Evolutionary conservation across 768 basidiomycete genomes (phyloP).

Genomic region (Xerocomellus chrysenteron): DNA sequence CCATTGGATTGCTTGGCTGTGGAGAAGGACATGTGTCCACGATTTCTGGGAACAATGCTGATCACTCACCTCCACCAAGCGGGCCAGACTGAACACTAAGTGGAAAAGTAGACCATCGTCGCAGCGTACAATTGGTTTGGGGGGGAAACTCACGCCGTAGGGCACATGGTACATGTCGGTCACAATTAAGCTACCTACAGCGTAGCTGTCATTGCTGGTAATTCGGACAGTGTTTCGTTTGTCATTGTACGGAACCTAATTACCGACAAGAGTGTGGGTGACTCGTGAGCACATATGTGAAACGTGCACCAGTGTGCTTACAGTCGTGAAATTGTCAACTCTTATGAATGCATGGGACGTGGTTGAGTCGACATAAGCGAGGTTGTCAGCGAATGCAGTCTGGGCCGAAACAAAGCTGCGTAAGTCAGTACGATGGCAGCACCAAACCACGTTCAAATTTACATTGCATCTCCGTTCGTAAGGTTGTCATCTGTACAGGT

Average conservation of each 20-base stretch:
- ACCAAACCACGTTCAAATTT: background rate
- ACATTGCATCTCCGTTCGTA: conserved; percentile 65
- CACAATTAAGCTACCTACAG: conserved; percentile 62
- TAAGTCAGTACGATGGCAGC: conserved; percentile 2
- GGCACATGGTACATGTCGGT: conserved; percentile 66
- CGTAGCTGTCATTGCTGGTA: conserved; percentile 51
- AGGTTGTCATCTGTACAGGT: conserved; percentile 57
- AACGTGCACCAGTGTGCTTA: conserved; percentile 26
- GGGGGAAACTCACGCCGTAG: conserved; percentile 48
- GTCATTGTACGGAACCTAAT: conserved; percentile 38
- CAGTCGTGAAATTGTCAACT: conserved; percentile 66
- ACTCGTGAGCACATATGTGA: background rate
- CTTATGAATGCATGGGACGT: conserved; percentile 75
- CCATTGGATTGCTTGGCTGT: conserved; percentile 55
- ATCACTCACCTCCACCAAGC: conserved; percentile 48
- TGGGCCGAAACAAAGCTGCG: conserved; percentile 47
- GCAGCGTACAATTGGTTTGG: background rate
- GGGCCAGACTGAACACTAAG: conserved; percentile 71
- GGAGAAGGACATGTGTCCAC: background rate
- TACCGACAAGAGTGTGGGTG: background rate
- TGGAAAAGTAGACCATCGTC: conserved; percentile 1
- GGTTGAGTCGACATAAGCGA: conserved; percentile 59
- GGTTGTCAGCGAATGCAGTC: conserved; percentile 45
- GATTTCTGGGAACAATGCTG: background rate
- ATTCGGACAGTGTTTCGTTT: conserved; percentile 74